phyloP scores from a whole-genome alignment of 169 alveolate species.

The Cryptosporidium meleagridis region DNA sequence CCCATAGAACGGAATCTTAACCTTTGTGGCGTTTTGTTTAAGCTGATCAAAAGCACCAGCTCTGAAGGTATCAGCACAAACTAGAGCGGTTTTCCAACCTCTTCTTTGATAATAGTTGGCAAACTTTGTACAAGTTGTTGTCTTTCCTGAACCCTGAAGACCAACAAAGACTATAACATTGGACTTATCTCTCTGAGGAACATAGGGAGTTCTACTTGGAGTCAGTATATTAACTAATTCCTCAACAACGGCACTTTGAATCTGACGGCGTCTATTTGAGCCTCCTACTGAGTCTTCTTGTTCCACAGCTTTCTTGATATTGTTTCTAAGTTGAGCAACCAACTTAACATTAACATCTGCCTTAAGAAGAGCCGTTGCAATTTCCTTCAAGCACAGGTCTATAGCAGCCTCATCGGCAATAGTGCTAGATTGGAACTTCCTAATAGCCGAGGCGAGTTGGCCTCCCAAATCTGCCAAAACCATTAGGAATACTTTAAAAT shows the following conservation, averaged over 20 bases:
- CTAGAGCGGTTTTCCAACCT: conserved; percentile 98
- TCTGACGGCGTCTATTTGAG: conserved; percentile 83
- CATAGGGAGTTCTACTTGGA: conserved; percentile 90
- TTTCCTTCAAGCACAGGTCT: conserved; percentile 91
- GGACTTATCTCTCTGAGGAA: conserved; percentile 92
- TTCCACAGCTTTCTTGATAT: conserved; percentile 87
- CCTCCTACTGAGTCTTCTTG: conserved; percentile 84
- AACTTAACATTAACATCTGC: conserved; percentile 94
- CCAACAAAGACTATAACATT: conserved; percentile 99
- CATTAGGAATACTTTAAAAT: conserved; percentile 81
- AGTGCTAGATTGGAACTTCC: conserved; percentile 92
- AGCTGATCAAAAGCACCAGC: conserved; percentile 99
- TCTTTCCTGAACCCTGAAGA: conserved; percentile 99
- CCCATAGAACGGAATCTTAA: conserved; percentile 98
- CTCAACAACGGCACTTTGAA: conserved; percentile 91
- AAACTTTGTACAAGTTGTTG: conserved; percentile 99
- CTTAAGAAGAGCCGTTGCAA: conserved; percentile 91
- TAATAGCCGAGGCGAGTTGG: conserved; percentile 92
- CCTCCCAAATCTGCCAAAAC: conserved; percentile 97
- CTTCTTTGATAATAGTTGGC: conserved; percentile 96
- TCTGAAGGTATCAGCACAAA: conserved; percentile 99
- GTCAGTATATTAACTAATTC: conserved; percentile 94
- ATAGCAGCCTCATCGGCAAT: conserved; percentile 94
- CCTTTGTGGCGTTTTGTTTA: conserved; percentile 99
- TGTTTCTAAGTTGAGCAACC: conserved; percentile 90